Conservation (phyloP, 441 rosid species). For the Pelargonium fulgidum region DNA sequence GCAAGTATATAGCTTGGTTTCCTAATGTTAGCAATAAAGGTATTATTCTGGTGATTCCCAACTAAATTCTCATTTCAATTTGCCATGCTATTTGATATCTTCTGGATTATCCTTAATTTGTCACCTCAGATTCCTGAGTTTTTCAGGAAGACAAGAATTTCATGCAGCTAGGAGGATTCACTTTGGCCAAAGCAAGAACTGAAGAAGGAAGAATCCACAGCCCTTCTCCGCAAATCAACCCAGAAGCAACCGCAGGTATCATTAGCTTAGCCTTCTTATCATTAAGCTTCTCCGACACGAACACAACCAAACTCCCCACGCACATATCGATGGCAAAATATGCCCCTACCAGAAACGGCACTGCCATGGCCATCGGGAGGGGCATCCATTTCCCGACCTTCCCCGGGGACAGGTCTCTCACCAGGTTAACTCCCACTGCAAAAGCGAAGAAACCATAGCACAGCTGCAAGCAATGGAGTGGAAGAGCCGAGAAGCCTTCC, state of each 20-base stretch:
- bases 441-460: slow-evolving; percentile 77
- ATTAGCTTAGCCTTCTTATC: slow-evolving; percentile 46
- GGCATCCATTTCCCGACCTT: slow-evolving; percentile 61
- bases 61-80: too few relatives aligned
- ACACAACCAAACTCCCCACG: slow-evolving; percentile 71
- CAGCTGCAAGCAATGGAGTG: slow-evolving; percentile 68
- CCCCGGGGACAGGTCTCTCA: slow-evolving; percentile 45
- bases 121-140: too few relatives aligned
- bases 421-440: slow-evolving; percentile 50
- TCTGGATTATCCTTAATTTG: too few relatives aligned
- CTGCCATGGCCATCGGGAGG: slow-evolving; percentile 96
- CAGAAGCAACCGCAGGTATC: slow-evolving; percentile 84
- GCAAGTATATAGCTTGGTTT: too few relatives aligned
- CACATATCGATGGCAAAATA: slow-evolving; percentile 90
- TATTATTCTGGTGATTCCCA: too few relatives aligned
- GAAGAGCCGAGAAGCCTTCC: slow-evolving; percentile 86
- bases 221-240: slow-evolving; percentile 88
- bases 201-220: slow-evolving; percentile 88
- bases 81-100: too few relatives aligned
- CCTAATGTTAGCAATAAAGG: too few relatives aligned
- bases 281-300: slow-evolving; percentile 56
- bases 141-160: slow-evolving; percentile 31
- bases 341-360: slow-evolving; percentile 84
- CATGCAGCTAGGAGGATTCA: slow-evolving; percentile 86
- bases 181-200: slow-evolving; percentile 59